Conservation (phyloP, 768 basidiomycete species). For the Cyclocybe cylindracea region DNA sequence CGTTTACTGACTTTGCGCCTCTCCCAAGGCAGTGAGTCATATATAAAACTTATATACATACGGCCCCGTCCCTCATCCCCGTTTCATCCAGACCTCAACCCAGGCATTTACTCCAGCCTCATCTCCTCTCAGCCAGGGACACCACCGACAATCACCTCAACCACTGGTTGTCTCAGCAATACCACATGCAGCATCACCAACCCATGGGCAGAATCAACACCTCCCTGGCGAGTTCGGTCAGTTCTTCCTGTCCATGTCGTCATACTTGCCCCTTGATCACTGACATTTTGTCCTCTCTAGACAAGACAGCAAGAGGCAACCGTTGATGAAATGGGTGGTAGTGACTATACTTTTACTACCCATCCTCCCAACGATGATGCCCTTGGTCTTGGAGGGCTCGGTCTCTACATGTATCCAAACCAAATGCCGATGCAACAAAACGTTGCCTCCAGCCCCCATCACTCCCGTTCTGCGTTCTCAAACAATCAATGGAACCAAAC, state of each 20-base stretch:
- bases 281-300: no score
- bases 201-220: constrained; percentile 4
- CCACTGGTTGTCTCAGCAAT: constrained; percentile 19
- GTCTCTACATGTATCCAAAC: background rate
- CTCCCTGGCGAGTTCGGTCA: constrained; percentile 4
- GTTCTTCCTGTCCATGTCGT: background rate
- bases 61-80: constrained; percentile 4
- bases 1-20: constrained; percentile 19
- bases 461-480: no score
- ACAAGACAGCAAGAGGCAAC: constrained; percentile 1
- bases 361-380: constrained; percentile 9
- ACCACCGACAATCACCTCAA: constrained; percentile 1
- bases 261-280: no score
- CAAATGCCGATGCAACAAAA: background rate
- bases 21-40: constrained; percentile 24
- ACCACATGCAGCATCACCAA: constrained; percentile 2
- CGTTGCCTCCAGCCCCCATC: no score
- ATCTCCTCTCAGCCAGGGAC: background rate
- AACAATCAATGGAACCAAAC: no score
- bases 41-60: constrained; percentile 11
- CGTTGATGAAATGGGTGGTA: constrained; percentile 7
- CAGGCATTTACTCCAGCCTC: constrained; percentile 1
- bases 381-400: background rate
- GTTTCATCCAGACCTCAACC: constrained; percentile 5
- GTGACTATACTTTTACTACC: constrained; percentile 18